Evolutionary conservation across 2,329 filamentous ascomycete species (phyloP), one percentile per base, ranked within the genome.

Genomic region (Leptographium flavum): DNA sequence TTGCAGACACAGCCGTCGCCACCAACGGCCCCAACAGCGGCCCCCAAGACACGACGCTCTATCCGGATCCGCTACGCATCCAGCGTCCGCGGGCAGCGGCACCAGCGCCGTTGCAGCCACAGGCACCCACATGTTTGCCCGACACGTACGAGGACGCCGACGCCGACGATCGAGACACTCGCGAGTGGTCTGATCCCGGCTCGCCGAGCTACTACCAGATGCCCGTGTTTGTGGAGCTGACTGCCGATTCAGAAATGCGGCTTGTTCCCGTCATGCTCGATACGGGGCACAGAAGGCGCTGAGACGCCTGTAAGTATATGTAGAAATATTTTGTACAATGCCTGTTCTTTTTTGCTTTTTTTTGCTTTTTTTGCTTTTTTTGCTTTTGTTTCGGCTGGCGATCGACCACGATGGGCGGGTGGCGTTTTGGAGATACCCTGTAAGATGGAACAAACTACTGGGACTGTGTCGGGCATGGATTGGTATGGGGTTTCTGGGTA

Each of bases 131-230:
- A 28, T 11, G 13, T 9, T 7, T 11, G 2, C 13, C 8, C 27
- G 27, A 28, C 27, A 28, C n/a, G n/a, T n/a, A n/a, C n/a, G n/a
- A n/a, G 0, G 58, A 59, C 42, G 50, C 51, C 3, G 45, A 44
- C 19, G 45, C 19, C n/a, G n/a, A n/a, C n/a, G n/a, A n/a, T n/a
- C n/a, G n/a, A n/a, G n/a, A n/a, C n/a, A n/a, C n/a, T n/a, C n/a
- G n/a, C n/a, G n/a, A n/a, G n/a, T n/a, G n/a, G n/a, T n/a, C n/a
- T n/a, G n/a, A n/a, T n/a, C 42, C 33, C n/a, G 33, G 13, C 14
- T 5, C 22, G 8, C n/a, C 43, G 14, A 22, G 46, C 17, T 39
- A 42, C 35, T 30, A 32, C 21, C 36, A 28, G n/a, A n/a, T 38
- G 28, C 45, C 46, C 1, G 37, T 48, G 13, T 48, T 50, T 42